Evolutionary conservation across 169 alveolate genomes (phyloP), one percentile per base, ranked within the genome.

Genomic region (Plasmodium malariae): DNA sequence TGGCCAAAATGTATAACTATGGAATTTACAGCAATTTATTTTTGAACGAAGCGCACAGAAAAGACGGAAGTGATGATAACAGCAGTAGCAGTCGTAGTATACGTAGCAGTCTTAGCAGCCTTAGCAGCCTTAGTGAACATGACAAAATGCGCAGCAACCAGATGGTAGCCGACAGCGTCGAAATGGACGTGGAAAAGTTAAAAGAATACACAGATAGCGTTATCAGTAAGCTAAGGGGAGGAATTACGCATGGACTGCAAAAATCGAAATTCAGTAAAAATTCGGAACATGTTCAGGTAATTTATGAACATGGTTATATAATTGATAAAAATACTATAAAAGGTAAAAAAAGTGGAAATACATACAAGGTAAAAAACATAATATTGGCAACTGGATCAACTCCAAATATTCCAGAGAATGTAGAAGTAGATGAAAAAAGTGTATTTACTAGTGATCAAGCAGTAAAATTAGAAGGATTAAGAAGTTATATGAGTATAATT

Each of bases 361-460:
- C 19, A 43, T 68, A 71, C 30, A 62, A 69, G n/a, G 88, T 89
- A 24, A 88, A 74, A 43, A 83, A 92, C 57, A 76, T 92, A 24
- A 78, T 92, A 21, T 59, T 92, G n/a, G 95, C 95, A 24, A 89
- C 93, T 14, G 95, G 95, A 40, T 92, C 95, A 5, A 11, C 57
- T 7, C 95, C 95, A 28, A 63, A 88, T 62, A 67, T 92, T 32
- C 93, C 95, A 12, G 54, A 49, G n/a, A 92, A 92, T 34, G 57
- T 90, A 7, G 83, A 90, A 30, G 70, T 85, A 17, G 89, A 78
- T 62, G 54, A 62, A 21, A 60, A 45, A 67, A 73, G 60, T 19
- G 92, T 91, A 28, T 69, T 92, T 63, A 92, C 95, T 12, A 92
- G 95, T 87, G 95, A 92, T 70, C 65, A 80, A 3, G 94, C 91